Conservation (phyloP, 1,139 yeast genomes). For the Yamadazyma diospyri region DNA sequence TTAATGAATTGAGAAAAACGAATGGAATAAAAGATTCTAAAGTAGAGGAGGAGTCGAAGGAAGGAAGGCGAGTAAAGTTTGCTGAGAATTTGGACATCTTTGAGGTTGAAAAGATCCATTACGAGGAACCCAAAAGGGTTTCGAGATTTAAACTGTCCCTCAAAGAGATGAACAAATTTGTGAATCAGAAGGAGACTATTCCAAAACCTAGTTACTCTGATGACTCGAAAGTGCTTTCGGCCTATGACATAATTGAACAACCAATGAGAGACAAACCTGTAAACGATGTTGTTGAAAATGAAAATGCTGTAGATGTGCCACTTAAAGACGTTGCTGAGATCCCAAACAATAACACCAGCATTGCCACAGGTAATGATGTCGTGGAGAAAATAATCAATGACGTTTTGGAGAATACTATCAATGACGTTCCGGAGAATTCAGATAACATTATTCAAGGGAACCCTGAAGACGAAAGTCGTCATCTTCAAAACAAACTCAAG, state of each 20-base stretch:
- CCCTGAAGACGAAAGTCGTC: background rate
- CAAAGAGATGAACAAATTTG: no score
- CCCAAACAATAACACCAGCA: slow-evolving; percentile 6
- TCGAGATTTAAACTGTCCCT: slow-evolving; percentile 2
- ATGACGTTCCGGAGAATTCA: slow-evolving; percentile 3
- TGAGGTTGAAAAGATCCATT: slow-evolving; percentile 55
- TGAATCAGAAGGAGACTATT: no score
- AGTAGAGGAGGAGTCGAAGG: slow-evolving; percentile 6
- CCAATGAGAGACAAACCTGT: background rate
- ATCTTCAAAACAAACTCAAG: no score
- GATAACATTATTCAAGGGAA: background rate
- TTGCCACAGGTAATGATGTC: slow-evolving; percentile 6
- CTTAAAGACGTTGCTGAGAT: slow-evolving; percentile 1
- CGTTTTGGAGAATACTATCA: slow-evolving; percentile 1
- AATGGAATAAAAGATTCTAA: slow-evolving; percentile 1
- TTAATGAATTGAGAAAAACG: slow-evolving; percentile 21
- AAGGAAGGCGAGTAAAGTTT: slow-evolving; percentile 51
- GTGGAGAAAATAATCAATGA: slow-evolving; percentile 8
- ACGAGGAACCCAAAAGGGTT: slow-evolving; percentile 34
- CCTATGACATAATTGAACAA: background rate
- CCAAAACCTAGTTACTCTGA: no score
- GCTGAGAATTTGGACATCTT: slow-evolving; percentile 51
- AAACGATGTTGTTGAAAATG: no score
- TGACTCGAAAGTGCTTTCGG: background rate
- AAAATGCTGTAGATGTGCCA: no score